Percentiles rank a stretch among this genome's conserved stretches.
These are phyloP conservation scores for Plenodomus tracheiphilus DNA, from an alignment of 2,329 filamentous ascomycete genomes.

Conservation along the genomic window DNA sequence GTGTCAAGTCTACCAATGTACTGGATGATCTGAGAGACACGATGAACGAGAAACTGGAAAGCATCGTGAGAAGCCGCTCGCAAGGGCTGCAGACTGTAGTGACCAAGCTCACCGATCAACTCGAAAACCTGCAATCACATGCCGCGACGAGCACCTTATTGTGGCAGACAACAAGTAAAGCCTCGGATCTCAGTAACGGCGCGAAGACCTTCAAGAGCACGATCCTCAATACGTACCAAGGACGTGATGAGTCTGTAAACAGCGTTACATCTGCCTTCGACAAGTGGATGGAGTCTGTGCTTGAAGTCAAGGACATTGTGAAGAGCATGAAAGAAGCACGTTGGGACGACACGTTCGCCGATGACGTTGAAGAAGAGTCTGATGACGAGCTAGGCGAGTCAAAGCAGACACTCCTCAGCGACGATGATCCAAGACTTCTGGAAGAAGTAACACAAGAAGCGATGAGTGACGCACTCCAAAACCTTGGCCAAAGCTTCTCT, in stretches of 20 bases:
- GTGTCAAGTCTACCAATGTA: conserved; percentile 69
- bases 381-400: conserved; percentile 72
- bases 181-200: conserved; percentile 67
- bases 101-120: conserved; percentile 63
- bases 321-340: conserved; percentile 67
- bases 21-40: conserved; percentile 68
- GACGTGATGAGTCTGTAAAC: conserved; percentile 69
- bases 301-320: conserved; percentile 65
- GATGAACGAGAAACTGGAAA: conserved; percentile 69
- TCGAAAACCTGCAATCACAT: conserved; percentile 59
- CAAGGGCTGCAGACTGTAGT: conserved; percentile 67
- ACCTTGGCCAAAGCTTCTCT: conserved; percentile 61
- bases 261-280: conserved; percentile 66
- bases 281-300: conserved; percentile 74
- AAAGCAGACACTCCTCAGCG: conserved; percentile 68
- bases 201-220: conserved; percentile 70
- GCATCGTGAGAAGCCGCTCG: conserved; percentile 66
- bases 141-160: conserved; percentile 56
- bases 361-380: conserved; percentile 71
- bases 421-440: conserved; percentile 69
- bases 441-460: conserved; percentile 62
- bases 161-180: conserved; percentile 69
- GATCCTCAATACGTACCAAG: conserved; percentile 71
- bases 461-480: conserved; percentile 60
- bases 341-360: conserved; percentile 76